Evolutionary conservation across 257 asterid genomes (phyloP).

Genomic region (Hygrophila difformis): DNA sequence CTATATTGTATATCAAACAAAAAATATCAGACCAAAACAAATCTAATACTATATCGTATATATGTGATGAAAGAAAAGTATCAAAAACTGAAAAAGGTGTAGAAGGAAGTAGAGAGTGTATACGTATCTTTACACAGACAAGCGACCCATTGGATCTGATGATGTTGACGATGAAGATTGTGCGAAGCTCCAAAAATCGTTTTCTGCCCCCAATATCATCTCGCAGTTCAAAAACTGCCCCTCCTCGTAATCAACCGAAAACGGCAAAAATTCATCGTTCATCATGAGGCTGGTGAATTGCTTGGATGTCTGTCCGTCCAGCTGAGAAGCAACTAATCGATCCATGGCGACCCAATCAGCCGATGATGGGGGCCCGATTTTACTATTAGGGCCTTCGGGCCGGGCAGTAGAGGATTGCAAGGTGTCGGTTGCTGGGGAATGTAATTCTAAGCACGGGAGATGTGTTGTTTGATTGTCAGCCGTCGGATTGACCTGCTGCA

Average conservation of each 20-base stretch:
- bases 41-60: too few species aligned
- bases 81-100: too few species aligned
- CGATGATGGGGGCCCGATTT: conserved; percentile 5
- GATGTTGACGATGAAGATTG: conserved; percentile 37
- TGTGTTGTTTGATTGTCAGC: too few species aligned
- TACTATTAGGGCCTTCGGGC: conserved; percentile 14
- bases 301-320: conserved; percentile 42
- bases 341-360: conserved; percentile 73
- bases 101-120: too few species aligned
- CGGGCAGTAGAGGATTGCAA: conserved; percentile 16
- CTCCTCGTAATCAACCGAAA: conserved; percentile 31
- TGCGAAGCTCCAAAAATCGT: conserved; percentile 61
- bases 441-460: too few species aligned
- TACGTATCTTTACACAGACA: conserved; percentile 49
- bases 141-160: conserved; percentile 56
- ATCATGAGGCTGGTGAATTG: background rate
- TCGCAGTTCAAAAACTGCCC: conserved; percentile 18
- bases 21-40: too few species aligned
- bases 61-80: too few species aligned
- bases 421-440: too few species aligned
- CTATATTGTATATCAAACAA: too few species aligned
- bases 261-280: conserved; percentile 38
- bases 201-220: too few species aligned
- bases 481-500: too few species aligned
- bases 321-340: conserved; percentile 88